Evolutionary conservation across 73 alveolate species (phyloP).

Genomic region (Tetrahymena borealis): DNA sequence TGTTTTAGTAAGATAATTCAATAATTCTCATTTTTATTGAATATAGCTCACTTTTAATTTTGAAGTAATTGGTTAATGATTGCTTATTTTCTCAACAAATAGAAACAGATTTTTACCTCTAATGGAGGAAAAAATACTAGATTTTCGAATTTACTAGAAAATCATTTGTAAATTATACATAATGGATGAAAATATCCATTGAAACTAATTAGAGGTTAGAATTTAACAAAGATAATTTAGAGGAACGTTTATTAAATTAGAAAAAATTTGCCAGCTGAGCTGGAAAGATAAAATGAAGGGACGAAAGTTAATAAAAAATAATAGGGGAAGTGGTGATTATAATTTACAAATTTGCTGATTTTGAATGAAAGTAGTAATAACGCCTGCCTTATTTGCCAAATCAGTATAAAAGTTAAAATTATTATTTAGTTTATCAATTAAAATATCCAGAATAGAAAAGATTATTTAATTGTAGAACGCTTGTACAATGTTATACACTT

Average conservation of each 20-base stretch:
- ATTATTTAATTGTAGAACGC: not conserved
- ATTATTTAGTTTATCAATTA: not conserved
- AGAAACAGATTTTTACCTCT: no score
- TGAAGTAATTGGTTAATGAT: no score
- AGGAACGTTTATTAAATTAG: not conserved
- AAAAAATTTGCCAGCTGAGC: not conserved
- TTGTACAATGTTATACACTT: not conserved
- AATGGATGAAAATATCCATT: not conserved
- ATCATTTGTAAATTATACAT: not conserved
- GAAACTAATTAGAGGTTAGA: no score
- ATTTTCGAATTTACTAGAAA: not conserved
- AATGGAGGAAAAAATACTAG: not conserved
- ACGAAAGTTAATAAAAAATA: not conserved
- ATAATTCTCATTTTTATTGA: not conserved
- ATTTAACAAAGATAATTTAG: no score
- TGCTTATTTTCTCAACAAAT: no score
- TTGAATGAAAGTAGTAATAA: not conserved
- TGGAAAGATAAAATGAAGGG: not conserved
- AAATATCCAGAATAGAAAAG: not conserved
- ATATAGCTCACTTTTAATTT: not conserved
- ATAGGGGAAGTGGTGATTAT: not conserved
- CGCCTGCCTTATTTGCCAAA: not conserved
- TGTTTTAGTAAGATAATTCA: not conserved
- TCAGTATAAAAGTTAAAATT: not conserved
- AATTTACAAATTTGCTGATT: not conserved